Base-by-base conservation (phyloP, 2,329 filamentous ascomycete species). In the Cordyceps cicadae region DNA sequence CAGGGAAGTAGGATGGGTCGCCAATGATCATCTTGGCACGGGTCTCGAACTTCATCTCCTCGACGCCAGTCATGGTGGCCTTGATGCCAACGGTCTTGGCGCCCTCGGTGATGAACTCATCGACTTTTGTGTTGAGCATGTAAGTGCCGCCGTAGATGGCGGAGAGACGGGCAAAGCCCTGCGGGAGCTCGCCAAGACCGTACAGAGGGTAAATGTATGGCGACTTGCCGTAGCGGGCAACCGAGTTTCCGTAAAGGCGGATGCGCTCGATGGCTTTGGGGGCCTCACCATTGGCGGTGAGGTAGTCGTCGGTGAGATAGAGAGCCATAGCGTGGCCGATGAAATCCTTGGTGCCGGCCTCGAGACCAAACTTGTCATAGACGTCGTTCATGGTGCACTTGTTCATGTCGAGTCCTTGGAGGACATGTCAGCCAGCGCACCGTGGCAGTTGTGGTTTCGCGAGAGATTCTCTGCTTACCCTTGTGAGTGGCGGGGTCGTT, bases 201-300 rank as follows among this genome's bases (percentile, higher is more conserved):
- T 99, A 99, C 37, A 97, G 87, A 54, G 94, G 95, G 82, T 99
- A 99, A 79, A 99, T 97, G 81, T 97, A 99, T 51, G 94, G 95
- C 14, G 92, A 97, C 79, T 97, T 97, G 77, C 94, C 94, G 77
- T 97, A 97, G 65, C 93, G 87, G 57, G 92, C 91, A 77, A 99
- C 96, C 34, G 92, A 97, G 83, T 96, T 96, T 68, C 93, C 95
- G 76, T 99, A 99, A 52, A 99, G 83, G 67, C 90, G 86, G 74
- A 99, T 97, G 69, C 93, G 91, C 76, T 93, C 86, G 68, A 99
- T 89, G 61, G 90, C 86, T 73, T 96, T 92, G 67, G 88, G 86
- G 50, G 92, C 91, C 70, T 80, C 79, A 66, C 92, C 92, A 54
- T 81, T 77, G 65, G 82, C 75, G 66, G 81, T 85, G 71, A 96